A percentile compares a stretch with the other conserved stretches of the same genome.
Evolutionary conservation across 805 yeast genomes (phyloP).

Genomic region (Lachancea thermotolerans): DNA sequence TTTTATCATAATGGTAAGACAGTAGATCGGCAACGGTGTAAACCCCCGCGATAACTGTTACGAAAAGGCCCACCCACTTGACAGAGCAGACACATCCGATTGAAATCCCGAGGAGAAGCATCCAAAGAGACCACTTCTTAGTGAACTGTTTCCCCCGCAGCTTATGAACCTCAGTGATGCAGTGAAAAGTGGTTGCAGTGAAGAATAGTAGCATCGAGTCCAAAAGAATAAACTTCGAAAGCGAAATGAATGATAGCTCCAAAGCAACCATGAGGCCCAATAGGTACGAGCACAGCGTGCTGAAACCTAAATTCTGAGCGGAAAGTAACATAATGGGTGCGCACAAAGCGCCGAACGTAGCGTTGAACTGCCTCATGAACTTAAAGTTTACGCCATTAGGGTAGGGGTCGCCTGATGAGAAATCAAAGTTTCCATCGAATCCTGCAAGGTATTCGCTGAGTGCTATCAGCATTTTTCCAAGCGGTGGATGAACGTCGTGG

Average conservation of each 20-base stretch:
- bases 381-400: slow-evolving; percentile 75
- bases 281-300: slow-evolving; percentile 66
- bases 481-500: slow-evolving; percentile 96
- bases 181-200: slow-evolving; percentile 74
- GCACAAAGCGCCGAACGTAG: slow-evolving; percentile 72
- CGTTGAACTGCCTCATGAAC: slow-evolving; percentile 83
- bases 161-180: slow-evolving; percentile 66
- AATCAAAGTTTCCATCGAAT: slow-evolving; percentile 82
- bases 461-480: slow-evolving; percentile 90
- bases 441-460: slow-evolving; percentile 81
- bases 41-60: slow-evolving; percentile 53
- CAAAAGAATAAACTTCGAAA: slow-evolving; percentile 82
- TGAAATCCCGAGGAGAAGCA: slow-evolving; percentile 54
- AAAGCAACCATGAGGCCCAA: slow-evolving; percentile 72
- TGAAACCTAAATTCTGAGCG: slow-evolving; percentile 66
- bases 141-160: slow-evolving; percentile 49
- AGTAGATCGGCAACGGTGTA: slow-evolving; percentile 50
- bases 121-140: slow-evolving; percentile 67
- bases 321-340: slow-evolving; percentile 86
- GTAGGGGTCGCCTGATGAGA: slow-evolving; percentile 73
- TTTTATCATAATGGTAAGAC: slow-evolving; percentile 35
- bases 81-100: slow-evolving; percentile 81
- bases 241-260: slow-evolving; percentile 76
- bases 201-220: slow-evolving; percentile 89
- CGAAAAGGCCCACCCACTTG: slow-evolving; percentile 78